Conservation (phyloP, 768 basidiomycete species). For the Trametes coccinea region DNA sequence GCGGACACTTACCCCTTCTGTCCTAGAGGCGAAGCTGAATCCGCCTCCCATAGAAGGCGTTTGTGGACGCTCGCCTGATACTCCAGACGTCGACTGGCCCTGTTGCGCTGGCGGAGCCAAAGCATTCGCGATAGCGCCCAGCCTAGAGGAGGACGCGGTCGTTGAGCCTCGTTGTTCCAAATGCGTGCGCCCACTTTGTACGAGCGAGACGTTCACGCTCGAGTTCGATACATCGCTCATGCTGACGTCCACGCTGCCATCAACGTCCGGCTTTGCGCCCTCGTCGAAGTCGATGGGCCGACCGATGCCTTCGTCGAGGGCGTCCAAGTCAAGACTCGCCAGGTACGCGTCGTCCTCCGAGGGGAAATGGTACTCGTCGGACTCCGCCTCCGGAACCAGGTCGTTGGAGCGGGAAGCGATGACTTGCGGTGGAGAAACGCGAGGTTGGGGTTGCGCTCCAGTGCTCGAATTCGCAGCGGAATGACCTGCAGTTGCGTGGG, state of each 20-base stretch:
- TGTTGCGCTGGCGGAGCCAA: background rate
- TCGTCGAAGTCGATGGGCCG: constrained; percentile 45
- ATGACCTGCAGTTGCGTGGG: too few species aligned
- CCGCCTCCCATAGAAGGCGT: constrained; percentile 24
- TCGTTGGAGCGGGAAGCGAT: constrained; percentile 11
- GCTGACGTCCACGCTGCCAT: background rate
- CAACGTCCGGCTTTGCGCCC: constrained; percentile 27
- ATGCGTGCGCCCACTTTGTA: background rate
- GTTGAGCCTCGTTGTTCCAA: background rate
- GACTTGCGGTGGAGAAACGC: constrained; percentile 11
- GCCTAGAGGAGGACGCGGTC: background rate
- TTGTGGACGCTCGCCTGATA: background rate
- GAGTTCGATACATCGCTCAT: background rate
- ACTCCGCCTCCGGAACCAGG: constrained; percentile 33
- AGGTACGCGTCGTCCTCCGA: constrained; percentile 72
- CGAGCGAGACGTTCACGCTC: too few species aligned
- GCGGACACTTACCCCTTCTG: constrained; percentile 1
- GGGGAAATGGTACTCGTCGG: constrained; percentile 47
- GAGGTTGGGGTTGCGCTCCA: background rate
- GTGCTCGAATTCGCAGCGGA: background rate
- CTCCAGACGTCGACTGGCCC: background rate
- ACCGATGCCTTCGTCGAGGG: constrained; percentile 35
- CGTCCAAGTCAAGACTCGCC: constrained; percentile 51
- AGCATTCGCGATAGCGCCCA: background rate
- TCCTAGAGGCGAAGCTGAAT: constrained; percentile 16